A percentile compares a stretch with the other conserved stretches of the same genome.
Conservation (phyloP, 2,329 filamentous ascomycete species). For the Clonostachys chloroleuca region DNA sequence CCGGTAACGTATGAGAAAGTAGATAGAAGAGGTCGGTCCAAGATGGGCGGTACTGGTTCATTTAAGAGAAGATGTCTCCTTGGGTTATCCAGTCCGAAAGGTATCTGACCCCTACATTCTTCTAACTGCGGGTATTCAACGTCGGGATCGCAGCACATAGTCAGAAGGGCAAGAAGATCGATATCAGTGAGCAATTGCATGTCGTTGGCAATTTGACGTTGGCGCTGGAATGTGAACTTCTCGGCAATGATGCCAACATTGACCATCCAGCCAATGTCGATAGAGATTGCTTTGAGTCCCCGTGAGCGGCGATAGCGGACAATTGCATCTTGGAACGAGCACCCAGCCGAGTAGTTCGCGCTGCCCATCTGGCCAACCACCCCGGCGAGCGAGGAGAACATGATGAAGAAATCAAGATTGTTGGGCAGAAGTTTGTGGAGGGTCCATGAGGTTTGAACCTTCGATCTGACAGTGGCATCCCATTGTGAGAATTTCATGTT, state of each 20-base stretch:
- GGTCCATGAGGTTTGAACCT: conserved; percentile 21
- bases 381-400: conserved; percentile 16
- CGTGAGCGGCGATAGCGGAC: conserved; percentile 10
- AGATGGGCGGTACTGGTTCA: background rate
- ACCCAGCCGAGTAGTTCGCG: conserved; percentile 24
- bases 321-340: conserved; percentile 25
- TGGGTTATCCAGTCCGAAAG: background rate
- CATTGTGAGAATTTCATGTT: conserved; percentile 18
- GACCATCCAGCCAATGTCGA: conserved; percentile 12
- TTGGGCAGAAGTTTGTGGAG: conserved; percentile 8
- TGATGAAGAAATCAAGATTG: conserved; percentile 6
- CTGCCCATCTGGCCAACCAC: conserved; percentile 18
- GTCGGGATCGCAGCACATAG: background rate
- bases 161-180: background rate
- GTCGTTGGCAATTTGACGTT: background rate
- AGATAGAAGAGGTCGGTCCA: background rate
- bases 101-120: background rate
- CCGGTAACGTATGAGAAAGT: background rate
- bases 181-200: background rate
- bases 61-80: background rate
- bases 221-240: background rate
- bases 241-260: conserved; percentile 10
- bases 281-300: background rate
- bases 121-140: background rate
- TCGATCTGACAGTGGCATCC: conserved; percentile 16